Evolutionary conservation across 495 filamentous ascomycete genomes (phyloP).

Genomic region (Daldinia decipiens): DNA sequence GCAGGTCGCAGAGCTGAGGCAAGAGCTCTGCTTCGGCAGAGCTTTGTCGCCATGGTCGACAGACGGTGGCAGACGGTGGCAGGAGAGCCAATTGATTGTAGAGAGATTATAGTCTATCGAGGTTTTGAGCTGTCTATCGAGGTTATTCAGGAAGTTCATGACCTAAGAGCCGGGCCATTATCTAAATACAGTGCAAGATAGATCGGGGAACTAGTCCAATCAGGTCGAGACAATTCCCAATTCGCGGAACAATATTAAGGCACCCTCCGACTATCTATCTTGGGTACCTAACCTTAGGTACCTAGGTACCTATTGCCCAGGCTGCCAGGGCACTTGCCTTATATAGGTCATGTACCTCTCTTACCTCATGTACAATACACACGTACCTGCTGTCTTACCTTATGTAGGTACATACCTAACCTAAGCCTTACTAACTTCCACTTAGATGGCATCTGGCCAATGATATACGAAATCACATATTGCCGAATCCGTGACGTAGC

Average conservation of each 20-base stretch:
- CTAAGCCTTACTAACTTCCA: not conserved
- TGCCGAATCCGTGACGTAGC: conserved; percentile 39
- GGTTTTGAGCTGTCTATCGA: conserved; percentile 48
- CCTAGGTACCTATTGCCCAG: too few relatives aligned
- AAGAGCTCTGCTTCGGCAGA: conserved; percentile 70
- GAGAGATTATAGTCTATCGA: conserved; percentile 45
- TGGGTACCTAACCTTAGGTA: too few relatives aligned
- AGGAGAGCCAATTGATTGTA: conserved; percentile 56
- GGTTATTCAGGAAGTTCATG: conserved; percentile 23
- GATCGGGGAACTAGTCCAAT: conserved; percentile 23
- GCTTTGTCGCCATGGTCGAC: conserved; percentile 72
- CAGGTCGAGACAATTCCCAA: conserved; percentile 30
- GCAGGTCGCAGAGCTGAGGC: conserved; percentile 67
- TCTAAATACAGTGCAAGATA: conserved; percentile 22
- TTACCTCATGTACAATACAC: not conserved
- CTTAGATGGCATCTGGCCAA: conserved; percentile 6
- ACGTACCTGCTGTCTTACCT: not conserved
- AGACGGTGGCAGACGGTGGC: conserved; percentile 53
- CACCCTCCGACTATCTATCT: conserved; percentile 24
- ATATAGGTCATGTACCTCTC: too few relatives aligned
- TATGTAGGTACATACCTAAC: not conserved
- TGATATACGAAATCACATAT: conserved; percentile 7
- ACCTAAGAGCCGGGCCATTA: conserved; percentile 18
- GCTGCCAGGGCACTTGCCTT: too few relatives aligned
- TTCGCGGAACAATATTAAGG: conserved; percentile 36